Evolutionary conservation across 179 eudicot species (phyloP).

Genomic region (Beta corolliflora): DNA sequence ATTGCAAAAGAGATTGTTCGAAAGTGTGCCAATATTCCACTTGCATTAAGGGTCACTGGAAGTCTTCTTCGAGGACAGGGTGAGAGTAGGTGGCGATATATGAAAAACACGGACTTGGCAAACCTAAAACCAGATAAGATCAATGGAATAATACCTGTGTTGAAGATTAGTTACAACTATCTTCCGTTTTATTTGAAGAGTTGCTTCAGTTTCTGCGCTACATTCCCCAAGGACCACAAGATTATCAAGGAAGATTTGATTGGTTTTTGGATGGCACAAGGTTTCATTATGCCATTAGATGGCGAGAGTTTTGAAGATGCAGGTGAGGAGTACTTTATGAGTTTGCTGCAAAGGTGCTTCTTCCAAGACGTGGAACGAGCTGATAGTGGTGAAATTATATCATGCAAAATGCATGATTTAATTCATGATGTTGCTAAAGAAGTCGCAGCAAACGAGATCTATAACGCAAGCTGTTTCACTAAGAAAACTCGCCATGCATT

Average conservation of each 20-base stretch:
- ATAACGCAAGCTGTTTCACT: neutral
- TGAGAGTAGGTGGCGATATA: constrained; percentile 2
- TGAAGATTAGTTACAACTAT: constrained; percentile 23
- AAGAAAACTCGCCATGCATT: neutral
- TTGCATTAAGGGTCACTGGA: constrained; percentile 15
- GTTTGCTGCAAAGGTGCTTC: constrained; percentile 36
- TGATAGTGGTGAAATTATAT: constrained; percentile 12
- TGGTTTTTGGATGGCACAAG: constrained; percentile 49
- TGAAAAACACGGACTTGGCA: neutral
- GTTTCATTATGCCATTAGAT: constrained; percentile 26
- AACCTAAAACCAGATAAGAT: neutral
- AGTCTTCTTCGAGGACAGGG: constrained; percentile 2
- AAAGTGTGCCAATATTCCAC: constrained; percentile 18
- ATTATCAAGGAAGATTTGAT: constrained; percentile 33
- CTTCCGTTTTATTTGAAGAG: constrained; percentile 37
- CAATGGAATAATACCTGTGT: neutral
- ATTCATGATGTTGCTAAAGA: constrained; percentile 41
- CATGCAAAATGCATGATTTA: constrained; percentile 40
- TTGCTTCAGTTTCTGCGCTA: constrained; percentile 45
- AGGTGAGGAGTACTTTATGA: constrained; percentile 36
- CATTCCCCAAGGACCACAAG: constrained; percentile 39
- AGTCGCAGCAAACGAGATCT: constrained; percentile 19
- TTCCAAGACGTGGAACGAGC: constrained; percentile 36
- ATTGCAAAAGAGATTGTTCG: constrained; percentile 17
- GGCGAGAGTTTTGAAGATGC: constrained; percentile 29